Conservation (phyloP, 768 basidiomycete species). For the Clitopilus hobsonii region DNA sequence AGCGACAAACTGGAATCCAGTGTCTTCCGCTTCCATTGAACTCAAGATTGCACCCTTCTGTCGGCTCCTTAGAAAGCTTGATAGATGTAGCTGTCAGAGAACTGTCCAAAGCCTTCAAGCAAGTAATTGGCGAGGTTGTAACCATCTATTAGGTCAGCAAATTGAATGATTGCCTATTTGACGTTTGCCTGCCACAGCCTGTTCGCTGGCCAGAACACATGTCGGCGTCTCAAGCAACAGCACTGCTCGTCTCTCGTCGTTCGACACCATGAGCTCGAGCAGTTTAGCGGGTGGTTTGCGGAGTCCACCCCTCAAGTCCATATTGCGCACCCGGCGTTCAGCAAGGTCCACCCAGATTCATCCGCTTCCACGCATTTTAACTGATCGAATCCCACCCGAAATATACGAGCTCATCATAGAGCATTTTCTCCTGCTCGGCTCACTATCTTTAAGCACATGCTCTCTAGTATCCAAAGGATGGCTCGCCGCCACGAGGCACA, state of each 20-base stretch:
- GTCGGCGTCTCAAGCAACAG: not conserved
- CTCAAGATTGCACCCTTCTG: too few species aligned
- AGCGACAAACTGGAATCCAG: too few species aligned
- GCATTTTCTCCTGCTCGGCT: conserved; percentile 12
- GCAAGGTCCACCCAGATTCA: conserved; percentile 6
- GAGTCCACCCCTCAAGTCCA: conserved; percentile 8
- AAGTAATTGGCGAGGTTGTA: too few species aligned
- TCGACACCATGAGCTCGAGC: not conserved
- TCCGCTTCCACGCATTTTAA: conserved; percentile 11
- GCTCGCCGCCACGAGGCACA: conserved; percentile 11
- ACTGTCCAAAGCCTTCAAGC: too few species aligned
- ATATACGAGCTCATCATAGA: conserved; percentile 14
- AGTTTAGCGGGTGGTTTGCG: not conserved
- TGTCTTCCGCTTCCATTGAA: too few species aligned
- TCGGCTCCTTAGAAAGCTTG: too few species aligned
- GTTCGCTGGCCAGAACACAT: conserved; percentile 1
- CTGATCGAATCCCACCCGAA: conserved; percentile 13
- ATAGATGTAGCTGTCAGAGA: too few species aligned
- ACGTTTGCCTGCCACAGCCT: not conserved
- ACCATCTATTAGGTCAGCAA: not conserved
- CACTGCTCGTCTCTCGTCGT: not conserved
- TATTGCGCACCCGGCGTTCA: conserved; percentile 14
- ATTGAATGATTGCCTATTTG: not conserved
- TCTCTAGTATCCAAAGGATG: conserved; percentile 14
- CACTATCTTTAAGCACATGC: conserved; percentile 12